These are phyloP conservation scores for Cerioporus squamosus DNA, from an alignment of 1,284 basidiomycete genomes.

Conservation along the genomic window DNA sequence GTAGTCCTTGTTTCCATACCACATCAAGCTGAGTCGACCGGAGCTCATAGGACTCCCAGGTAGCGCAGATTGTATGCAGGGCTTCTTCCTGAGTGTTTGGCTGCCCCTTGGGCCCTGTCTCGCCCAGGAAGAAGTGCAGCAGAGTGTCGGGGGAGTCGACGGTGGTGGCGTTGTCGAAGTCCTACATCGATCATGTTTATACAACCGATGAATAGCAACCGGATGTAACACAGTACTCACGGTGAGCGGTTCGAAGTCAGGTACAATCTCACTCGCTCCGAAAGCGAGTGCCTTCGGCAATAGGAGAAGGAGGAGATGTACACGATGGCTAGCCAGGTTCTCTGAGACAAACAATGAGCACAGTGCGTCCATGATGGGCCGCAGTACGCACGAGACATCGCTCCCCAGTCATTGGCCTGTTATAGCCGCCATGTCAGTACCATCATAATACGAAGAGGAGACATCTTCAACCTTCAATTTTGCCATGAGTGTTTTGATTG, in stretches of 20 bases:
- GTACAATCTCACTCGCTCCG: slow-evolving; percentile 50
- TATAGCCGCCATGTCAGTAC: too few relatives aligned
- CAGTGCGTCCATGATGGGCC: too few relatives aligned
- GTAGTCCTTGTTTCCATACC: slow-evolving; percentile 45
- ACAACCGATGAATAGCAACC: background rate
- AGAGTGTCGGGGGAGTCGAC: slow-evolving; percentile 42
- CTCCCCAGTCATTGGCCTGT: slow-evolving; percentile 67
- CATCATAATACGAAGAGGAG: too few relatives aligned
- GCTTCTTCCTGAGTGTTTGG: slow-evolving; percentile 32
- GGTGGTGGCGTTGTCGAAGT: slow-evolving; percentile 50
- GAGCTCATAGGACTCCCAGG: slow-evolving; percentile 37
- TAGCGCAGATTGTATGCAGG: slow-evolving; percentile 33
- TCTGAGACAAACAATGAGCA: slow-evolving; percentile 38
- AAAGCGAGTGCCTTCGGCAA: slow-evolving; percentile 50
- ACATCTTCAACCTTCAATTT: slow-evolving; percentile 55
- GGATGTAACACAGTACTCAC: slow-evolving; percentile 31
- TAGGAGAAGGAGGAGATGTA: slow-evolving; percentile 44
- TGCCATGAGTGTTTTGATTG: slow-evolving; percentile 67
- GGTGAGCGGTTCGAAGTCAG: slow-evolving; percentile 52
- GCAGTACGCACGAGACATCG: slow-evolving; percentile 54
- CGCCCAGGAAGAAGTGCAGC: slow-evolving; percentile 40
- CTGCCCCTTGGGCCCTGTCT: slow-evolving; percentile 13
- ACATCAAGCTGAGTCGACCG: slow-evolving; percentile 41
- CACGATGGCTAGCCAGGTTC: slow-evolving; percentile 59
- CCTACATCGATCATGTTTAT: slow-evolving; percentile 36